Percentiles rank a stretch among this genome's conserved stretches.
These are phyloP conservation scores for Perilla frutescens DNA, from an alignment of 257 asterid species.

Conservation along the genomic window DNA sequence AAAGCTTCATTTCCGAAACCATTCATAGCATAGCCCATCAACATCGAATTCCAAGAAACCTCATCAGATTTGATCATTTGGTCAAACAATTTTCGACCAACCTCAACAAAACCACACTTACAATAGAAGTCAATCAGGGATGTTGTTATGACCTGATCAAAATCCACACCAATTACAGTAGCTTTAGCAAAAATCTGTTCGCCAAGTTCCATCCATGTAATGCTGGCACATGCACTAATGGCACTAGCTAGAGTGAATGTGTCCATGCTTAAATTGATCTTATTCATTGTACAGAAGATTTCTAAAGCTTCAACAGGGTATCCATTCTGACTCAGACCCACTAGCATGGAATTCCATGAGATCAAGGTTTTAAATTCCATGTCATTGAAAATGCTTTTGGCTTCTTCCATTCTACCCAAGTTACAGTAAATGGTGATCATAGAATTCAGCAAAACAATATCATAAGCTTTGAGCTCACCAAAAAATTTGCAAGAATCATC, in stretches of 20 bases:
- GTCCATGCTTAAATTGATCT: slow-evolving; percentile 54
- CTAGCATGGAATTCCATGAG: slow-evolving; percentile 90
- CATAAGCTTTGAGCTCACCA: slow-evolving; percentile 61
- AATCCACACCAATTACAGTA: slow-evolving; percentile 60
- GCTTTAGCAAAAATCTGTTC: slow-evolving; percentile 82
- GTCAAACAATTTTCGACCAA: slow-evolving; percentile 64
- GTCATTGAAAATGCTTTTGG: slow-evolving; percentile 56
- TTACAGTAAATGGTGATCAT: slow-evolving; percentile 73
- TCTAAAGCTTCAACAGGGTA: slow-evolving; percentile 70
- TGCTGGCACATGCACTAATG: slow-evolving; percentile 83
- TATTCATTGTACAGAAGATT: slow-evolving; percentile 71
- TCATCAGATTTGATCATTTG: slow-evolving; percentile 58
- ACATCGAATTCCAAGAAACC: slow-evolving; percentile 80
- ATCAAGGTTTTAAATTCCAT: slow-evolving; percentile 72
- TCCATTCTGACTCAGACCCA: slow-evolving; percentile 81
- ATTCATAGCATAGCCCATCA: slow-evolving; percentile 93
- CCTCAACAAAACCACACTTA: slow-evolving; percentile 71
- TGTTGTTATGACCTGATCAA: slow-evolving; percentile 62
- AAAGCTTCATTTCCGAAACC: slow-evolving; percentile 74
- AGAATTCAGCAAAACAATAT: slow-evolving; percentile 73
- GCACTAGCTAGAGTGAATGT: slow-evolving; percentile 65
- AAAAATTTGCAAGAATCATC: slow-evolving; percentile 63
- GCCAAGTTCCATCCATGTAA: slow-evolving; percentile 68
- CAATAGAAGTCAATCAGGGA: slow-evolving; percentile 81
- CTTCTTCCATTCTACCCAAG: slow-evolving; percentile 72